Base-by-base conservation (phyloP, 169 alveolate species). In the Prorocentrum cordatum region DNA sequence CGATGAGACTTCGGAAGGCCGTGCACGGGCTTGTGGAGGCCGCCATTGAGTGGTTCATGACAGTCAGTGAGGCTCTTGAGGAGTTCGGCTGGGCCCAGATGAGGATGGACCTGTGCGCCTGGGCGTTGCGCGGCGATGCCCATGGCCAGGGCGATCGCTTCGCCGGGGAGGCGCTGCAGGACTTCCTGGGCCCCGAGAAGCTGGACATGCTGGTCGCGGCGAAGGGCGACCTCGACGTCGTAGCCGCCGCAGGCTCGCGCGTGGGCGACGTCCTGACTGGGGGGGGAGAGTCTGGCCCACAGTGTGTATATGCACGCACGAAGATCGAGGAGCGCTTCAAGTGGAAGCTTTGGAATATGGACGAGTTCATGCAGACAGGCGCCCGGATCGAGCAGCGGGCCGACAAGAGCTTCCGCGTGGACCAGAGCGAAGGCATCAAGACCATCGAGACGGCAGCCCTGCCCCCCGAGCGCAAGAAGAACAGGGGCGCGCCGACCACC, bases 11-110 rank as follows among this genome's bases (percentile, higher is more conserved):
- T 0, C 20, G 26, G 1, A 50, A 50, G 12, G 86, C 86, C 1
- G 86, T 71, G 0, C 54, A 75, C 14, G 86, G 86, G 0, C 22
- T 75, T 1, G 86, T 75, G 0, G 33, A 75, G 31, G 86, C 86
- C 0, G n/a, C 86, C 86, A 2, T 75, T n/a, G n/a, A n/a, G n/a
- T 54, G 70, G 59, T 75, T 29, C 7, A 14, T 75, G 4, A 54
- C 71, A 0, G 58, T 75, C 3, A 4, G 39, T 2, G 16, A 27
- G 4, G 47, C 54, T 18, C 59, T 75, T 20, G 38, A 16, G 10
- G 5, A 1, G 2, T 0, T 50, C 16, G 86, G 86, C 0, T 36
- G 22, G 12, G 59, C 14, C 2, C 66, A 71, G 6, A 70, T 50
- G 20, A 18, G 2, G 0, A 32, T 59, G 1, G 86, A 75, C 12